These are phyloP conservation scores for Elsinoe batatas DNA, from an alignment of 2,329 filamentous ascomycete genomes.

Conservation along the genomic window DNA sequence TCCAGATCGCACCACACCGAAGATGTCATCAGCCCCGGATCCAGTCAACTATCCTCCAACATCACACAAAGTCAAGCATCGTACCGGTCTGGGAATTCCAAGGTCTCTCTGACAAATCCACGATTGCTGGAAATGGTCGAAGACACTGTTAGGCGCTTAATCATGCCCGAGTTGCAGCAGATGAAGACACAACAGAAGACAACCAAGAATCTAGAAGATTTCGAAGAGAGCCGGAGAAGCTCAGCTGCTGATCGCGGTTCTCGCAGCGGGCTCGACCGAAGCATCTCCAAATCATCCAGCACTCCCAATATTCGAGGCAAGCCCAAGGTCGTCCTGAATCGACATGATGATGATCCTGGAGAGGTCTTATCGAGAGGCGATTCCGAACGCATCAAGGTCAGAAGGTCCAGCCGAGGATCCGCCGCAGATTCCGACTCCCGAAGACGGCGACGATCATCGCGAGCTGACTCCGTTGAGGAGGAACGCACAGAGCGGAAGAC, in stretches of 20 bases:
- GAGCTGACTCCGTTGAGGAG: conserved; percentile 13
- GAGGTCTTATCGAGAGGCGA: conserved; percentile 47
- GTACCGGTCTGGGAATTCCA: conserved; percentile 48
- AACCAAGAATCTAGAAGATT: conserved; percentile 59
- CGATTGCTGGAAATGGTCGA: conserved; percentile 80
- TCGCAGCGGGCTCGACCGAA: conserved; percentile 40
- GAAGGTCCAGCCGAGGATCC: conserved; percentile 44
- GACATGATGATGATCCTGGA: conserved; percentile 49
- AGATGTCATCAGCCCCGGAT: conserved; percentile 44
- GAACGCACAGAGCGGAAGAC: conserved; percentile 35
- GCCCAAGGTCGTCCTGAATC: conserved; percentile 51
- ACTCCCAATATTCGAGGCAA: conserved; percentile 49
- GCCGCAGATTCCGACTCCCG: conserved; percentile 30
- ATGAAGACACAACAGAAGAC: conserved; percentile 84
- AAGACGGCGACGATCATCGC: conserved; percentile 15
- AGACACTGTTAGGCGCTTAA: conserved; percentile 80
- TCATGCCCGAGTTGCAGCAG: conserved; percentile 82
- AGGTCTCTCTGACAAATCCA: conserved; percentile 74
- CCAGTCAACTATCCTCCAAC: conserved; percentile 52
- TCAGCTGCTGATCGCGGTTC: conserved; percentile 48
- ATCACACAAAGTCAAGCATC: conserved; percentile 48
- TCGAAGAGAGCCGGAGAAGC: conserved; percentile 53
- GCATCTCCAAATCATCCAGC: conserved; percentile 52
- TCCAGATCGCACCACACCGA: conserved; percentile 45
- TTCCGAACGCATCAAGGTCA: conserved; percentile 43